phyloP scores from a whole-genome alignment of 331 rosid species.

The Rosa hybrid region DNA sequence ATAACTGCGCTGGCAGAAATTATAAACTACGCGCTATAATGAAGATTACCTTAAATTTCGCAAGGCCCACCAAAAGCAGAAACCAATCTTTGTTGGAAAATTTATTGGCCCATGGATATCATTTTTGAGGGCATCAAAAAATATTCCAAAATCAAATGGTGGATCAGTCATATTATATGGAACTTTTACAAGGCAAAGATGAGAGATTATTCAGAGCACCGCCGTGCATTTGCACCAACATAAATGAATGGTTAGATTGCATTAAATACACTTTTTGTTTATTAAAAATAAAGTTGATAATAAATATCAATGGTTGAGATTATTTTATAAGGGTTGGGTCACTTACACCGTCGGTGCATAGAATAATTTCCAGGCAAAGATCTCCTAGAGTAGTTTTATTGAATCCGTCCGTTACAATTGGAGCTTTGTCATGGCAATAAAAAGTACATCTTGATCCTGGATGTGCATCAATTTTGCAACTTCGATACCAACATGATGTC shows the following conservation, averaged over 20 bases:
- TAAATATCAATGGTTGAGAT: too few species aligned
- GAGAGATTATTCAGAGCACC: too few species aligned
- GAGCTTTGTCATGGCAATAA: background rate
- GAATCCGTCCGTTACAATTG: background rate
- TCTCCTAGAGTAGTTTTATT: background rate
- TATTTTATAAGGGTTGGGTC: too few species aligned
- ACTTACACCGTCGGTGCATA: too few species aligned
- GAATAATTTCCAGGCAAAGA: too few species aligned
- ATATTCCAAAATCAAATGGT: conserved; percentile 22
- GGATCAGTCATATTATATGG: background rate
- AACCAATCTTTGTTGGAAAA: background rate
- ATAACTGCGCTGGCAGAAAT: background rate
- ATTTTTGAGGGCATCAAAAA: conserved; percentile 1
- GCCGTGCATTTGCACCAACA: too few species aligned
- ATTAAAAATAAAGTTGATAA: too few species aligned
- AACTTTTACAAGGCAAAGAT: background rate
- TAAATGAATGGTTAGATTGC: too few species aligned
- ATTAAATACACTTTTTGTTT: too few species aligned
- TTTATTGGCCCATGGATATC: background rate
- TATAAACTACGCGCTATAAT: background rate
- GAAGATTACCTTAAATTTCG: conserved; percentile 14
- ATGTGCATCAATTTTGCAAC: background rate
- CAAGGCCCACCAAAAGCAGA: conserved; percentile 31
- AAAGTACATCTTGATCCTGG: background rate
- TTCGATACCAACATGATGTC: background rate